phyloP scores from a whole-genome alignment of 2,329 filamentous ascomycete genomes.

The Pseudogymnoascus sp. region DNA sequence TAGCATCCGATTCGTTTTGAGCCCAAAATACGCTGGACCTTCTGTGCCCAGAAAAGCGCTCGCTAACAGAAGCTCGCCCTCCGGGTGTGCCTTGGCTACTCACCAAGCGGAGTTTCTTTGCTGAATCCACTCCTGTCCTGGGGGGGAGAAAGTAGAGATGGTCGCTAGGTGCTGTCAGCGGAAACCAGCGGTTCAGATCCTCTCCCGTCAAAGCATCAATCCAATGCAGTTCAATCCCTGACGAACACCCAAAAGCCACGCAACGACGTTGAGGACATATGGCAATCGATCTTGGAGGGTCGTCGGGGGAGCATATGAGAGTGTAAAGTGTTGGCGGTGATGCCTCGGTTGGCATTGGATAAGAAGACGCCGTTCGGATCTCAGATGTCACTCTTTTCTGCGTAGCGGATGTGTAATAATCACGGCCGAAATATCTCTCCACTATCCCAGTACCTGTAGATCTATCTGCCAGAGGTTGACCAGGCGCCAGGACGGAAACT shows the following conservation, averaged over 20 bases:
- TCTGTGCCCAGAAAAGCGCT: slow-evolving; percentile 23
- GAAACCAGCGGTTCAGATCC: slow-evolving; percentile 48
- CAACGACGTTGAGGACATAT: slow-evolving; percentile 58
- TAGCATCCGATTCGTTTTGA: background rate
- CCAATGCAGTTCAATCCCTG: slow-evolving; percentile 58
- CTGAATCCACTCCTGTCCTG: slow-evolving; percentile 42
- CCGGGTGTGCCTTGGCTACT: slow-evolving; percentile 48
- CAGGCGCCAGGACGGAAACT: background rate
- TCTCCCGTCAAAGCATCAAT: slow-evolving; percentile 40
- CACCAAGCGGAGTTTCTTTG: slow-evolving; percentile 53
- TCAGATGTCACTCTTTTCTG: background rate
- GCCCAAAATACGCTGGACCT: slow-evolving; percentile 23
- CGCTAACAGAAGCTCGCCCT: slow-evolving; percentile 22
- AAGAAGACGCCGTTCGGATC: background rate
- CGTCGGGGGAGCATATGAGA: slow-evolving; percentile 53
- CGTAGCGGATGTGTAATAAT: background rate
- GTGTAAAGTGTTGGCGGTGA: slow-evolving; percentile 30
- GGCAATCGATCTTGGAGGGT: slow-evolving; percentile 57
- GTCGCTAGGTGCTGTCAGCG: slow-evolving; percentile 46
- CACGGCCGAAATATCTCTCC: background rate
- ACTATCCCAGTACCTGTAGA: background rate
- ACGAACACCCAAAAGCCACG: slow-evolving; percentile 57
- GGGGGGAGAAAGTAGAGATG: slow-evolving; percentile 54
- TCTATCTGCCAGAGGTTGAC: background rate
- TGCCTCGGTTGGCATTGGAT: slow-evolving; percentile 28